Conservation (phyloP, 2,329 filamentous ascomycete species). For the Cercospora sp. region DNA sequence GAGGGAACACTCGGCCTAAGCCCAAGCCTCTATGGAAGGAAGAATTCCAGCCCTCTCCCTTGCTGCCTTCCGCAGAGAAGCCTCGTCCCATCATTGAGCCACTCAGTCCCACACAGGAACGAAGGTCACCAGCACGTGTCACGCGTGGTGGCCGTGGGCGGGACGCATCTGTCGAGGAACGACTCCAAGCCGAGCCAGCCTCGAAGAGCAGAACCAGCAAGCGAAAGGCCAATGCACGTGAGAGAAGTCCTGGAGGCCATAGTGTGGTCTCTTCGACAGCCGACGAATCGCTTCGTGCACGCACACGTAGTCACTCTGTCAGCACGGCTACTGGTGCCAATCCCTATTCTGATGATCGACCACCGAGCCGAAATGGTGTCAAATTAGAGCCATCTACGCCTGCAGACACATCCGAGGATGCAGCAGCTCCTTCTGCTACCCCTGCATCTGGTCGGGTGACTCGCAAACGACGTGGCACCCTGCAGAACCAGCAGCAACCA, state of each 20-base stretch:
- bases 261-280: constrained; percentile 51
- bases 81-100: constrained; percentile 38
- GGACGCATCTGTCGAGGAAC: constrained; percentile 21
- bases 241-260: constrained; percentile 29
- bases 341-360: constrained; percentile 42
- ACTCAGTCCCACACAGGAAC: constrained; percentile 38
- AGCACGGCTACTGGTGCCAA: constrained; percentile 48
- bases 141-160: constrained; percentile 17
- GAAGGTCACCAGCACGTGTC: constrained; percentile 25
- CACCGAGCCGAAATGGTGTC: constrained; percentile 42
- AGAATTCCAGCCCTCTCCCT: constrained; percentile 28
- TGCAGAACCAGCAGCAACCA: constrained; percentile 34
- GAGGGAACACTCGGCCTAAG: constrained; percentile 10
- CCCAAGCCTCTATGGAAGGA: constrained; percentile 36
- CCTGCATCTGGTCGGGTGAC: constrained; percentile 32
- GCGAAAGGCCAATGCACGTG: constrained; percentile 22
- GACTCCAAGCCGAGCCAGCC: constrained; percentile 16
- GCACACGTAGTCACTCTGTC: constrained; percentile 52
- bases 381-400: constrained; percentile 52
- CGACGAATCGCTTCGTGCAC: constrained; percentile 45
- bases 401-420: constrained; percentile 44
- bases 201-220: constrained; percentile 19
- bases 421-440: constrained; percentile 33
- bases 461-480: constrained; percentile 38
- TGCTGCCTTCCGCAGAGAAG: constrained; percentile 19